Evolutionary conservation across 805 yeast genomes (phyloP).

Genomic region (Spathaspora arborariae): DNA sequence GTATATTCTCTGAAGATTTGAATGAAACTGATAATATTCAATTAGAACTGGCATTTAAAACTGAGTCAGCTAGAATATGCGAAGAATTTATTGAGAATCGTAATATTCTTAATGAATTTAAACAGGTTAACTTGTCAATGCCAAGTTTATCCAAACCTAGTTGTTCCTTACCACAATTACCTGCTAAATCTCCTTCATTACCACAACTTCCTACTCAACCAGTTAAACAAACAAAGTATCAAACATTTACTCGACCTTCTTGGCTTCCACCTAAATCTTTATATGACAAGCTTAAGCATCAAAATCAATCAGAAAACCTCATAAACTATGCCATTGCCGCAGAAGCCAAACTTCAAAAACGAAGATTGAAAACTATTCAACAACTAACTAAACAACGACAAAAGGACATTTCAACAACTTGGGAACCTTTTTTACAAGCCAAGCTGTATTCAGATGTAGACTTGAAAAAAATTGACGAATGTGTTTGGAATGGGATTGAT

Average conservation of each 20-base stretch:
- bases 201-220: slow-evolving; percentile 4
- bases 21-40: background rate
- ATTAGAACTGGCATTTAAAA: background rate
- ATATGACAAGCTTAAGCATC: slow-evolving; percentile 51
- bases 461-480: slow-evolving; percentile 3
- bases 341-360: slow-evolving; percentile 31
- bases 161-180: slow-evolving; percentile 2
- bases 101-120: slow-evolving; percentile 18
- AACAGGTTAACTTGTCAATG: slow-evolving; percentile 9
- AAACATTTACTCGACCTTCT: slow-evolving; percentile 56
- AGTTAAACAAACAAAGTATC: slow-evolving; percentile 10
- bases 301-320: slow-evolving; percentile 46
- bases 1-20: background rate
- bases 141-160: slow-evolving; percentile 1
- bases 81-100: slow-evolving; percentile 23
- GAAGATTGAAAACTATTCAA: slow-evolving; percentile 27
- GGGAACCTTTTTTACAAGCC: slow-evolving; percentile 15
- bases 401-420: slow-evolving; percentile 24
- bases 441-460: slow-evolving; percentile 3
- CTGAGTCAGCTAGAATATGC: slow-evolving; percentile 9
- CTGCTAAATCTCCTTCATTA: slow-evolving; percentile 5
- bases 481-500: slow-evolving; percentile 8
- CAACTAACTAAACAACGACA: slow-evolving; percentile 29
- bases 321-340: slow-evolving; percentile 37
- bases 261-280: slow-evolving; percentile 64